A percentile compares a stretch with the other conserved stretches of the same genome.
Evolutionary conservation across 164 flowering plant species (phyloP).

Genomic region (Macadamia integrifolia): DNA sequence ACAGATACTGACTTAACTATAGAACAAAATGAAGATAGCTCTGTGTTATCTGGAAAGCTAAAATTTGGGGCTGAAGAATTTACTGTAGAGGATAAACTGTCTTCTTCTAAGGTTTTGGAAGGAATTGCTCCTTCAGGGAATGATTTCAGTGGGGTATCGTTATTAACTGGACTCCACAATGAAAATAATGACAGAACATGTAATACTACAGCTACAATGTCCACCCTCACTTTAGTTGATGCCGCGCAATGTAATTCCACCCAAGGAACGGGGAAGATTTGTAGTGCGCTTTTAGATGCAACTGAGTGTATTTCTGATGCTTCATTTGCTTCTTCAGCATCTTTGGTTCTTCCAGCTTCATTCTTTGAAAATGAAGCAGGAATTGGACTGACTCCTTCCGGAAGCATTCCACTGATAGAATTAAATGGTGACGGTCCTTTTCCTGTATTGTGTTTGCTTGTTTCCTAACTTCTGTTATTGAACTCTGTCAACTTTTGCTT

Average conservation of each 20-base stretch:
- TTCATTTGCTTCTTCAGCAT: constrained; percentile 1
- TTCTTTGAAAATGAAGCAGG: constrained; percentile 7
- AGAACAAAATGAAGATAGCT: background rate
- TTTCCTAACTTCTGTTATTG: constrained; percentile 1
- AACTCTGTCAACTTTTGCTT: constrained; percentile 1
- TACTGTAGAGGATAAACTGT: constrained; percentile 10
- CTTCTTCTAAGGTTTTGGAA: constrained; percentile 6
- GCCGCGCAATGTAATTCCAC: background rate
- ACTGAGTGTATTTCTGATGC: constrained; percentile 1
- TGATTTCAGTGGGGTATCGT: background rate
- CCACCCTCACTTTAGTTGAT: too few species aligned
- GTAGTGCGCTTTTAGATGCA: background rate
- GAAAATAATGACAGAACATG: background rate
- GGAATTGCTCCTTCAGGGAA: background rate
- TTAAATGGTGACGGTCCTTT: constrained; percentile 10
- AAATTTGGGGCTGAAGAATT: constrained; percentile 14
- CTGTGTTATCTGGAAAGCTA: constrained; percentile 10
- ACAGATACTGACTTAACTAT: background rate
- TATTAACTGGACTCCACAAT: background rate
- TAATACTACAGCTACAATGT: background rate
- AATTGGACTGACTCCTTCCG: constrained; percentile 5
- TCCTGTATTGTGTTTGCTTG: too few species aligned
- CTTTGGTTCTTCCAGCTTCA: constrained; percentile 7
- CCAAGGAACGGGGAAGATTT: background rate
- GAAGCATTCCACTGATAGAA: constrained; percentile 7